Evolutionary conservation across 2,329 filamentous ascomycete species (phyloP).

Genomic region (Bipolaris oryzae): DNA sequence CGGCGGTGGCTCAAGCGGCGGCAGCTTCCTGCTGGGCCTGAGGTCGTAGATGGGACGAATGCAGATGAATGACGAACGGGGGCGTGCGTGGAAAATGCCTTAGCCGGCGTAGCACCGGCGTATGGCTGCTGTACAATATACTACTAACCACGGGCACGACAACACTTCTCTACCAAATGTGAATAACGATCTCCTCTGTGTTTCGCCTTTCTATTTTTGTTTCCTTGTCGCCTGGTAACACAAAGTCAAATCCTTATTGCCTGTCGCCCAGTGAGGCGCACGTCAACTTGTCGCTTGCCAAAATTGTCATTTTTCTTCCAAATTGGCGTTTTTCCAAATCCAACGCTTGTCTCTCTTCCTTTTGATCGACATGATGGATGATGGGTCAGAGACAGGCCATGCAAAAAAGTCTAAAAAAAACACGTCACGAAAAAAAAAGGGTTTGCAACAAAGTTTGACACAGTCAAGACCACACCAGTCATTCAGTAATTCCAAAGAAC

Average conservation of each 20-base stretch:
- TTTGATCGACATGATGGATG: too few relatives aligned
- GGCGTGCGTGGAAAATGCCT: conserved; percentile 22
- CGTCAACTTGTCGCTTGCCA: too few relatives aligned
- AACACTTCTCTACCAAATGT: conserved; percentile 15
- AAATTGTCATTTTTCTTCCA: too few relatives aligned
- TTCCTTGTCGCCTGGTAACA: background rate
- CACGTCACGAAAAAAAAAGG: too few relatives aligned
- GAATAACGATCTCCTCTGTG: conserved; percentile 2
- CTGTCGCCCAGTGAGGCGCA: too few relatives aligned
- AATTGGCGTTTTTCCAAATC: too few relatives aligned
- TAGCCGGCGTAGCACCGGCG: conserved; percentile 23
- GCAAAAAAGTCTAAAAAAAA: too few relatives aligned
- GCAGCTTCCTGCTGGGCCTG: conserved; percentile 71
- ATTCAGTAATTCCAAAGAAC: too few relatives aligned
- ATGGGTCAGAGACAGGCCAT: too few relatives aligned
- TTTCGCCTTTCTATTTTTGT: background rate
- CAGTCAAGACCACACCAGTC: background rate
- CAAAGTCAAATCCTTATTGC: too few relatives aligned
- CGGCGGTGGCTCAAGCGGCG: conserved; percentile 63
- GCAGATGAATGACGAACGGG: conserved; percentile 5
- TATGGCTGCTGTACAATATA: conserved; percentile 41
- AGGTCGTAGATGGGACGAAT: conserved; percentile 50
- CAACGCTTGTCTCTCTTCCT: too few relatives aligned
- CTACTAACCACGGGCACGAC: conserved; percentile 15
- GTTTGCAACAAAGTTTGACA: too few relatives aligned